Base-by-base conservation (phyloP, 371 early-diverging fungal genomes). In the Mucor irregularis region DNA sequence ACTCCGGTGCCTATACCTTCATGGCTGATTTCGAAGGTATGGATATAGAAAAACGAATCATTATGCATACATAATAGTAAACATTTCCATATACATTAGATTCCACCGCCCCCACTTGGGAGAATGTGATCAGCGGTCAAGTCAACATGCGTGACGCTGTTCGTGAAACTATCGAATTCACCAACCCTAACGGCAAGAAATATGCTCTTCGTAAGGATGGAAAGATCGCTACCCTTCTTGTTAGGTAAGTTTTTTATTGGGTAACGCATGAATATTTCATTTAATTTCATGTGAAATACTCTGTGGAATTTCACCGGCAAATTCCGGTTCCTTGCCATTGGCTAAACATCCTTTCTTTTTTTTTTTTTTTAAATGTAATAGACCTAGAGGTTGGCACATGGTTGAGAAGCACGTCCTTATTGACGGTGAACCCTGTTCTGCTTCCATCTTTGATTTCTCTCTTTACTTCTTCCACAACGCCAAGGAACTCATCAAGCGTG, bases 331-430 rank as follows among this genome's bases (percentile, higher is more conserved):
- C 22, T 25, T 24, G 39, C 39, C 14, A 50, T 50, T 50, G 51
- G 51, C 51, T 50, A 28, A 50, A 26, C 17, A n/a, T 25, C 16
- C n/a, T 25, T 25, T 26, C 19, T n/a, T 17, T 43, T n/a, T n/a
- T 37, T 37, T 37, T 37, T 37, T 37, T 37, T 37, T 6, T 6
- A 4, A 14, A 10, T 28, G 13, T 10, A n/a, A 8, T 57, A 86
- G 96, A 45, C 96, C 96, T 58, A 92, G 97, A 78, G 97, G 96
- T 30, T 97, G 97, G 97, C 97, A 97, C 74, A 80, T 97, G 87
- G 94, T 91, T 61, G 97, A 97, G 73, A 91, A 91, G 73, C 97
- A 96, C 66, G 73, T 97, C 49, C 73, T 94, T 39, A 73, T 97
- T 29, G 96, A 97, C 67, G 94, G 93, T 34, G 86, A 91, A 71